Conservation (phyloP, 2,329 filamentous ascomycete genomes). For the Colletotrichum tanaceti region DNA sequence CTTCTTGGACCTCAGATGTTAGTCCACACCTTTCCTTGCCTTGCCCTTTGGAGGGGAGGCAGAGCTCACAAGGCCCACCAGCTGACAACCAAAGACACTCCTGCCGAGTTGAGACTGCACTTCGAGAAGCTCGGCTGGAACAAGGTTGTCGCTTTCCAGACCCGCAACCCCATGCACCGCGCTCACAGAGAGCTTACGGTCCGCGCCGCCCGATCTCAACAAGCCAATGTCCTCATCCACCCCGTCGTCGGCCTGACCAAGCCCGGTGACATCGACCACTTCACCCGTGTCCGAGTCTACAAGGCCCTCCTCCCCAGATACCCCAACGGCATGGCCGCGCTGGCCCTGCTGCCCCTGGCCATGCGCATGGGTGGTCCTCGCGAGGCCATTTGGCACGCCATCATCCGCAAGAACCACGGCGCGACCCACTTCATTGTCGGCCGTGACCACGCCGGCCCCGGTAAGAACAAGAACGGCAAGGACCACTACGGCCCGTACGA, state of each 20-base stretch:
- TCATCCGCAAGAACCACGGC: constrained; percentile 99
- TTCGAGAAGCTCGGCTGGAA: constrained; percentile 99
- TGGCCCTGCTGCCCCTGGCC: constrained; percentile 92
- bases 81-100: constrained; percentile 73
- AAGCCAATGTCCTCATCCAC: constrained; percentile 99
- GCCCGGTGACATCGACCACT: constrained; percentile 99
- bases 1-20: constrained; percentile 95
- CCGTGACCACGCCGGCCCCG: constrained; percentile 96
- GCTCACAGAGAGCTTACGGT: constrained; percentile 98
- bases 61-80: neutral
- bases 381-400: constrained; percentile 99
- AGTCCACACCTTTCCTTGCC: constrained; percentile 47
- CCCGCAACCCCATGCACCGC: constrained; percentile 98
- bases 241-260: constrained; percentile 98
- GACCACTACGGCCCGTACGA: constrained; percentile 99
- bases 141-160: constrained; percentile 98
- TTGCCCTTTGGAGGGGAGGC: too few relatives aligned
- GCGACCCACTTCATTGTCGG: constrained; percentile 99
- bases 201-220: constrained; percentile 91
- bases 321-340: constrained; percentile 98
- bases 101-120: constrained; percentile 92
- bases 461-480: constrained; percentile 96
- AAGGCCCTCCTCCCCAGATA: constrained; percentile 96
- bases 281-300: constrained; percentile 98
- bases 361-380: constrained; percentile 99